Base-by-base conservation (phyloP, 495 filamentous ascomycete species). In the Parachaetomium inaequale region DNA sequence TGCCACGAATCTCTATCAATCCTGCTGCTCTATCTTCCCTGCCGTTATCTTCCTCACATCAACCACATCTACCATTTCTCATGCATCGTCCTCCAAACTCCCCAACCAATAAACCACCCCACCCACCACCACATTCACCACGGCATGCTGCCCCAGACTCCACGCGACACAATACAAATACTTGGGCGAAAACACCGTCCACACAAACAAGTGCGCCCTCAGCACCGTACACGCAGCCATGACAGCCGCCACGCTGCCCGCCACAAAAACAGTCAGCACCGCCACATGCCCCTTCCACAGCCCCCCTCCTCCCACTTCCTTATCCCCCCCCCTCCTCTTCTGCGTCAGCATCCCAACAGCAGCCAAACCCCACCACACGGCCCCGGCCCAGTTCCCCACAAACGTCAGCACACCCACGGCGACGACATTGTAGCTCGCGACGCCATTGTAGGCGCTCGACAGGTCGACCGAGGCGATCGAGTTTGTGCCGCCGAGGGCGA, bases 131-230 rank as follows among this genome's bases (percentile, higher is more conserved):
- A 88, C 62, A 73, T 90, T 91, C 45, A 93, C 80, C 51, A 77
- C 72, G 56, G 93, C 69, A 83, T 98, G 93, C 73, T 88, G 87
- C n/a, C 82, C 87, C 54, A 90, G 61, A 65, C 83, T 85, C 95
- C 95, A 99, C 21, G 87, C 92, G 75, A 95, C 86, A 53, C 83
- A 87, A 72, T 94, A 98, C 65, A 99, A 74, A 76, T 91, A 99
- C 74, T 98, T 99, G 4, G 95, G 95, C 55, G 88, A 92, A 74
- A 99, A 99, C 31, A 99, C 95, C 0, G 92, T 98, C 95, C 95
- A 99, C 58, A 99, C 90, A 75, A 99, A 99, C 63, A 99, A 76
- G 79, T 99, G 95, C 46, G 88, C 89, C 67, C 94, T 79, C 69
- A 98, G 69, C 12, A 82, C 76, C 61, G 90, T 91, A 71, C 95